A percentile compares a stretch with the other conserved stretches of the same genome.
Conservation (phyloP, 106 monocot genomes). For the Dioscorea zingiberensis region DNA sequence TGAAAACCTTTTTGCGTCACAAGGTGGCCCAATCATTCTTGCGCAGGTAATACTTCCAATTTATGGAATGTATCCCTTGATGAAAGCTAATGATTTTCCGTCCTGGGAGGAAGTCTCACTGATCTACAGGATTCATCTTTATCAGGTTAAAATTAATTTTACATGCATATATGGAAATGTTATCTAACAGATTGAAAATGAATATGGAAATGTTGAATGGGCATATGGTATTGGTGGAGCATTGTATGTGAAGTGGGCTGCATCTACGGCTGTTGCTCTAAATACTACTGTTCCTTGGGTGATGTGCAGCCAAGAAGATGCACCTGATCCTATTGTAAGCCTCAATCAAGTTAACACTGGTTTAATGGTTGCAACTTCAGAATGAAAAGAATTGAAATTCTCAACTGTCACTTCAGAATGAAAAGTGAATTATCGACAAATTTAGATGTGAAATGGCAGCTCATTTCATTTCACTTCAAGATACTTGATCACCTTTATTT, state of each 20-base stretch:
- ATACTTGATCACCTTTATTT: no score
- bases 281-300: constrained; percentile 28
- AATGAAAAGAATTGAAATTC: background rate
- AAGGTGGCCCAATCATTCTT: constrained; percentile 55
- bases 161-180: background rate
- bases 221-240: constrained; percentile 21
- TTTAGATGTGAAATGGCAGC: background rate
- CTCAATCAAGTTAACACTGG: background rate
- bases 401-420: background rate
- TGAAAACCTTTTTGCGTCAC: constrained; percentile 39
- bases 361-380: background rate
- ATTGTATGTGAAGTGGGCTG: constrained; percentile 24
- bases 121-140: background rate
- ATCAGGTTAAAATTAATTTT: background rate
- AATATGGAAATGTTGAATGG: constrained; percentile 31
- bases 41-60: constrained; percentile 20
- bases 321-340: constrained; percentile 34
- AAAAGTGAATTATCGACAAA: background rate
- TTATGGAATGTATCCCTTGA: background rate
- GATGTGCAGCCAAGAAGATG: constrained; percentile 32
- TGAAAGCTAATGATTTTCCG: background rate
- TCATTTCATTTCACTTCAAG: no score
- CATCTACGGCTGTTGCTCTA: constrained; percentile 19
- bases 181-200: constrained; percentile 23
- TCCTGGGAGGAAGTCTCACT: no score